Evolutionary conservation across 257 asterid species (phyloP).

Genomic region (Plectranthus barbatus): DNA sequence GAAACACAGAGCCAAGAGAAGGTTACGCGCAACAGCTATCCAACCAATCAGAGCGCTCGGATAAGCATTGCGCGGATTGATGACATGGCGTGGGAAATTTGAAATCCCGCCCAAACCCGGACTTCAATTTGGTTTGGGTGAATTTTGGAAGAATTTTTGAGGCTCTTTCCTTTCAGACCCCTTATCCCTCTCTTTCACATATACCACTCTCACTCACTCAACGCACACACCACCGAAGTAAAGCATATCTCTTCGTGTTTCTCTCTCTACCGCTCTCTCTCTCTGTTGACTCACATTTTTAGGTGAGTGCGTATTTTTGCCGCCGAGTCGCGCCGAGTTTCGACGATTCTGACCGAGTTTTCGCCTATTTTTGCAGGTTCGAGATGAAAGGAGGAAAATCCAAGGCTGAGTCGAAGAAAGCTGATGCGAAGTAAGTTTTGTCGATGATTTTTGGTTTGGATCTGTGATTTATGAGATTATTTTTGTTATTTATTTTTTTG

Average conservation of each 20-base stretch:
- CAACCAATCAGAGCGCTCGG: slow-evolving; percentile 14
- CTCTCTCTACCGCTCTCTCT: slow-evolving; percentile 21
- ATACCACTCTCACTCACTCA: slow-evolving; percentile 32
- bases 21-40: not conserved
- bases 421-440: slow-evolving; percentile 55
- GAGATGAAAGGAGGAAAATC: slow-evolving; percentile 74
- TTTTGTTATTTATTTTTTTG: not conserved
- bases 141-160: slow-evolving; percentile 24
- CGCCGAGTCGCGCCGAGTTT: slow-evolving; percentile 33
- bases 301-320: slow-evolving; percentile 19
- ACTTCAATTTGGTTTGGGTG: slow-evolving; percentile 62
- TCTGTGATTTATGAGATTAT: slow-evolving; percentile 16
- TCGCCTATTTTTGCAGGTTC: slow-evolving; percentile 19
- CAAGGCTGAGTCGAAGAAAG: slow-evolving; percentile 39
- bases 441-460: slow-evolving; percentile 4
- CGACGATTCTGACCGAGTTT: slow-evolving; percentile 27
- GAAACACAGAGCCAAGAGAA: slow-evolving; percentile 50
- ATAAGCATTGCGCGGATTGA: slow-evolving; percentile 32
- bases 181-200: slow-evolving; percentile 33
- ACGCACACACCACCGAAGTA: slow-evolving; percentile 21
- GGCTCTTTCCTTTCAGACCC: slow-evolving; percentile 44
- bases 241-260: slow-evolving; percentile 25
- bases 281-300: slow-evolving; percentile 14
- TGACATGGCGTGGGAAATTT: slow-evolving; percentile 44
- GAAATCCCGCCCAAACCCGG: slow-evolving; percentile 99